Conservation (phyloP, 768 basidiomycete genomes). For the Leccinellum rugosiceps region DNA sequence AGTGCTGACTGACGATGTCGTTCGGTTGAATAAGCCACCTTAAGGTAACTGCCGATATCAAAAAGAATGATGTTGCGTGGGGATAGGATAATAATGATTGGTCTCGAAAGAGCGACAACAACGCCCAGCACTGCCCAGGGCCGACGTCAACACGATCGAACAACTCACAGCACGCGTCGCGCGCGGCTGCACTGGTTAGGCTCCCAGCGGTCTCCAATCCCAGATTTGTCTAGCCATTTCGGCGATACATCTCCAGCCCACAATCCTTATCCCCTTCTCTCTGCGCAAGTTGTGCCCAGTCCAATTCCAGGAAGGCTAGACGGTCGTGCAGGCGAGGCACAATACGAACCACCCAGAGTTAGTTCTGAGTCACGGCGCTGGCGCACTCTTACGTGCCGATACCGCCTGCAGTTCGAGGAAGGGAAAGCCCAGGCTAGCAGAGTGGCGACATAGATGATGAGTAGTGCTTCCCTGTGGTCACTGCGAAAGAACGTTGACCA, state of each 20-base stretch:
- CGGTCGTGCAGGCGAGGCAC: constrained; percentile 44
- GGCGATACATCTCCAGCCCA: constrained; percentile 21
- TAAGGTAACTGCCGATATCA: background rate
- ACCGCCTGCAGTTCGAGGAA: constrained; percentile 35
- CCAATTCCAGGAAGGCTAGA: constrained; percentile 37
- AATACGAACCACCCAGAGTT: constrained; percentile 36
- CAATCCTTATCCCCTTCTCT: constrained; percentile 20
- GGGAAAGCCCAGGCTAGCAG: background rate
- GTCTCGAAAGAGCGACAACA: background rate
- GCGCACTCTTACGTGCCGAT: constrained; percentile 39
- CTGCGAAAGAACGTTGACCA: too few species aligned
- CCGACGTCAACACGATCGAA: background rate
- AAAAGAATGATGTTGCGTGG: background rate
- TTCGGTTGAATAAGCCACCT: constrained; percentile 1
- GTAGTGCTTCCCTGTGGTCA: too few species aligned
- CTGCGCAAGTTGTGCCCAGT: background rate
- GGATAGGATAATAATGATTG: constrained; percentile 2
- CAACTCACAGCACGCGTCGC: background rate
- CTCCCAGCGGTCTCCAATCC: background rate
- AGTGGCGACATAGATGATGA: too few species aligned
- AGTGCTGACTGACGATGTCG: background rate
- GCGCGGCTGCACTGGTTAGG: background rate
- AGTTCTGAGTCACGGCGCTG: constrained; percentile 28
- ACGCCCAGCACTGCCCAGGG: background rate
- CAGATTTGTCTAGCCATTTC: background rate